Evolutionary conservation across 2,329 filamentous ascomycete genomes (phyloP).

Genomic region (Periconia digitata): DNA sequence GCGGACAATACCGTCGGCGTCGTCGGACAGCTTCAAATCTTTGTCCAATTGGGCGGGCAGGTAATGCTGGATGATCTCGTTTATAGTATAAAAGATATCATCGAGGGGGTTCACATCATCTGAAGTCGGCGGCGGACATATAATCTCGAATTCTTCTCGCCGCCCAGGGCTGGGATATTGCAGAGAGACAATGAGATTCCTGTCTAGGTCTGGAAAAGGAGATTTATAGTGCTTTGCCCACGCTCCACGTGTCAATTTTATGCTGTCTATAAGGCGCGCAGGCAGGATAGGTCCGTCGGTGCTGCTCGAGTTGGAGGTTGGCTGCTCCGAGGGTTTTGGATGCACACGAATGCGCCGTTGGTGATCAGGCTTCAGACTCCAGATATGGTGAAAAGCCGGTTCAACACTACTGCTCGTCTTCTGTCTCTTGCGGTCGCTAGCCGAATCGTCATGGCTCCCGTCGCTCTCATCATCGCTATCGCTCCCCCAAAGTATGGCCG

Average conservation of each 20-base stretch:
- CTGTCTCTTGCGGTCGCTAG: constrained; percentile 33
- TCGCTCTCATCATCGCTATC: constrained; percentile 29
- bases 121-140: constrained; percentile 13
- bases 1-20: constrained; percentile 72
- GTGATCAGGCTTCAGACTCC: constrained; percentile 40
- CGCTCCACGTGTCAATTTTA: constrained; percentile 44
- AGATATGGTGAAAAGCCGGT: constrained; percentile 37
- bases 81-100: constrained; percentile 66
- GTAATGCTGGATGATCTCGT: constrained; percentile 69
- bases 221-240: constrained; percentile 52
- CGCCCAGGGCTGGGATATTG: constrained; percentile 79
- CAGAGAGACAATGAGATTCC: constrained; percentile 61
- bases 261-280: constrained; percentile 42
- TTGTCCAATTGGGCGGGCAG: constrained; percentile 69
- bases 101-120: constrained; percentile 61
- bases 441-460: constrained; percentile 30
- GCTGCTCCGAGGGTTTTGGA: constrained; percentile 12
- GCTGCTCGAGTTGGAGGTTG: not conserved
- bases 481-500: constrained; percentile 37
- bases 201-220: constrained; percentile 49
- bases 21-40: constrained; percentile 64
- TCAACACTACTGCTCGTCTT: constrained; percentile 42
- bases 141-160: constrained; percentile 58
- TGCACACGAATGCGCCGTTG: constrained; percentile 34
- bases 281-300: constrained; percentile 15